A percentile compares a stretch with the other conserved stretches of the same genome.
These are phyloP conservation scores for Wickerhamiella cacticola DNA, from an alignment of 805 yeast genomes.

Conservation along the genomic window DNA sequence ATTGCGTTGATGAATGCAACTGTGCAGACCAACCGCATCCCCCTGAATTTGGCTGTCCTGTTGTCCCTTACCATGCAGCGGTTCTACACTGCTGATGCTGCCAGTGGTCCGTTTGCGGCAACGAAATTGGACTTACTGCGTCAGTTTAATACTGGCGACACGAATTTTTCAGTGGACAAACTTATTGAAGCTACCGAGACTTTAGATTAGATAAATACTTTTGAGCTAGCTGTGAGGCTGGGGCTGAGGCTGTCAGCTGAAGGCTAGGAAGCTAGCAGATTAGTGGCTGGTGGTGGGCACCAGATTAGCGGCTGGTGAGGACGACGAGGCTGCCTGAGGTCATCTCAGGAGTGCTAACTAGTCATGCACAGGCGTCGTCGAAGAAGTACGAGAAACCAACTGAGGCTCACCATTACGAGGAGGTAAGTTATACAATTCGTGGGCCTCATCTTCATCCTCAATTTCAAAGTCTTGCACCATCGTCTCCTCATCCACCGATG, in stretches of 20 bases:
- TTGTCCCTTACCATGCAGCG: slow-evolving; percentile 36
- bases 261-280: neutral
- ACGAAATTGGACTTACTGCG: slow-evolving; percentile 47
- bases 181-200: slow-evolving; percentile 66
- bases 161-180: slow-evolving; percentile 51
- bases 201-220: slow-evolving; percentile 40
- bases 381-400: slow-evolving; percentile 6
- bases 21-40: slow-evolving; percentile 52
- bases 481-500: slow-evolving; percentile 8
- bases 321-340: no score
- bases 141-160: slow-evolving; percentile 59
- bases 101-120: slow-evolving; percentile 26
- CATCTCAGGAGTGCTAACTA: neutral
- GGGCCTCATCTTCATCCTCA: slow-evolving; percentile 3
- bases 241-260: no score
- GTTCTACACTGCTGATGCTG: slow-evolving; percentile 42
- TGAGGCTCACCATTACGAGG: neutral
- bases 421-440: slow-evolving; percentile 2
- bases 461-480: neutral
- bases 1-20: slow-evolving; percentile 77
- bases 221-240: neutral
- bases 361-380: slow-evolving; percentile 4
- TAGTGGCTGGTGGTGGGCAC: neutral
- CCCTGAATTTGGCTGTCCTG: slow-evolving; percentile 64
- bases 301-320: neutral